These are phyloP conservation scores for Kazachstania africana DNA, from an alignment of 805 yeast genomes.

Conservation along the genomic window DNA sequence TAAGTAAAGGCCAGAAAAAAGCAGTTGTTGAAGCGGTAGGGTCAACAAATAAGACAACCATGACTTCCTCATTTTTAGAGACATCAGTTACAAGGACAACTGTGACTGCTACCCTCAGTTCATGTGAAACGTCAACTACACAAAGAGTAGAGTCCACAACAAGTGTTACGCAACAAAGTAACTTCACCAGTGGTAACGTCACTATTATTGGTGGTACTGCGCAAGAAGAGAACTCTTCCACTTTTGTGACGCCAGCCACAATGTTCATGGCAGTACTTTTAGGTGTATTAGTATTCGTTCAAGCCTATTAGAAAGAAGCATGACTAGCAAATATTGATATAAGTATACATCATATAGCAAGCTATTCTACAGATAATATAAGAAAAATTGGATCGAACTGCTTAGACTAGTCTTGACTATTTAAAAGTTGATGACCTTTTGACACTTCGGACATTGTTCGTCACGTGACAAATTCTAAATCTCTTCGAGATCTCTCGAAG, in stretches of 20 bases:
- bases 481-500: too few relatives aligned
- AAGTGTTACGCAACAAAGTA: background rate
- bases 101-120: background rate
- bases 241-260: slow-evolving; percentile 8
- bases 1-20: background rate
- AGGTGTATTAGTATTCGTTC: slow-evolving; percentile 7
- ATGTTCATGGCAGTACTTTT: slow-evolving; percentile 9
- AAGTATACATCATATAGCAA: too few relatives aligned
- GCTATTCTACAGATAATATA: too few relatives aligned
- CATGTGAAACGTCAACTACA: background rate
- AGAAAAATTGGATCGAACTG: too few relatives aligned
- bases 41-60: background rate
- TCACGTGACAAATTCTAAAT: too few relatives aligned
- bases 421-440: too few relatives aligned
- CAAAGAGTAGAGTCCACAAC: background rate
- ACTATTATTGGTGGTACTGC: background rate
- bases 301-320: slow-evolving; percentile 6
- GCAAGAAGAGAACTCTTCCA: slow-evolving; percentile 10
- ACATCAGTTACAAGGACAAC: background rate
- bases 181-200: background rate
- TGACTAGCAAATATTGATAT: too few relatives aligned
- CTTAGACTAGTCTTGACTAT: too few relatives aligned
- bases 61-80: background rate
- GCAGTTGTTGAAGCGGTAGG: background rate
- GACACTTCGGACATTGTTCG: too few relatives aligned